Evolutionary conservation across 208 protist species (phyloP), one percentile per base, ranked within the genome.

Genomic region (Trichomonas gallinae): DNA sequence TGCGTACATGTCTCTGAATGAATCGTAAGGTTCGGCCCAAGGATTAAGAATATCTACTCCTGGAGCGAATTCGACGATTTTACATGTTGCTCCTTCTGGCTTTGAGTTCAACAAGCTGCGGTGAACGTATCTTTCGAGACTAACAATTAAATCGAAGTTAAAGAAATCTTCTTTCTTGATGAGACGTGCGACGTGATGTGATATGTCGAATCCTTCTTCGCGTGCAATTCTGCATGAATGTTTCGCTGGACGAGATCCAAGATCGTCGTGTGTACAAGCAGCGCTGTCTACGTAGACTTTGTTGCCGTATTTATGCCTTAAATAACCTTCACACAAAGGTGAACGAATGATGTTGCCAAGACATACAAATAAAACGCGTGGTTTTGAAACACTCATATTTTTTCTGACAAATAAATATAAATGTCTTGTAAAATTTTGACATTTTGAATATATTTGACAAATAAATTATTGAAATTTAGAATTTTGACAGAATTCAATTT

Each of bases 111-210:
- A 15, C 0, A 93, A 26, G 15, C 3, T 6, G 11, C 44, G 17
- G 38, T 26, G 8, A 38, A 93, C 87, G 31, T 93, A 93, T n/a
- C 38, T 26, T 51, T 93, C 87, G 4, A 93, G 44, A 51, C 40
- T 48, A 36, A 93, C 87, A 93, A 93, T 93, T 10, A 93, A 17
- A 51, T 93, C 87, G 46, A 93, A 93, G 38, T 93, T 36, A 38
- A 49, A 38, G 44, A 58, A 93, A 93, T 93, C 87, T 38, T 48
- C 26, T 34, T 93, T 38, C 38, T 13, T 48, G 15, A 93, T 51
- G 3, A 93, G 15, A 15, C 31, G 26, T 38, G 87, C 44, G n/a
- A 93, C 31, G 31, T 93, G 87, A 51, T 6, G 1, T 6, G 87
- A 93, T 15, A 93, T 93, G 44, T 93, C 87, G 46, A 51, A 93